Base-by-base conservation (phyloP, 2,329 filamentous ascomycete species). In the Neobulgaria alba region DNA sequence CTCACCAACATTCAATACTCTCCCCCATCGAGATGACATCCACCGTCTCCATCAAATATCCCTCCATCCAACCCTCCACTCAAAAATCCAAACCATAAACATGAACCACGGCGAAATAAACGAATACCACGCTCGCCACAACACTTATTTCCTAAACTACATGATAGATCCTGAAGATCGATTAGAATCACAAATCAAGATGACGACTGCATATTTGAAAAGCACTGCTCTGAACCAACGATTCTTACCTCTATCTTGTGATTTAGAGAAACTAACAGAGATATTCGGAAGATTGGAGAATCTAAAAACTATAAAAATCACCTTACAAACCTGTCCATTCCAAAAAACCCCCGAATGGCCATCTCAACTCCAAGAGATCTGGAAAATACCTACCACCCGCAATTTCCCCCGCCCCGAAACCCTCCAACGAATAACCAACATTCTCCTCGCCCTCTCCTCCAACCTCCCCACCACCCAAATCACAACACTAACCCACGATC, bases 81-180 rank as follows among this genome's bases (percentile, higher is more conserved):
- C 46, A 19, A 33, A 21, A 3, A 48, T 53, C 10, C 47, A 37
- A 47, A 48, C 19, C 20, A 42, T 57, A 8, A 18, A 38, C 12
- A 39, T 58, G 15, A 54, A 57, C 18, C 48, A 55, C 21, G 52
- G 52, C 16, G 54, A 57, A 36, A 29, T 57, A 5, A 53, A 57
- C 35, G 55, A 58, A 33, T 56, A 53, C 32, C 51, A 57, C n/a
- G 51, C 52, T 14, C 46, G 55, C 7, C 52, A 54, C 21, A 58
- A 61, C 42, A 43, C 50, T 26, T 52, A 57, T 43, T 49, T 60
- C 45, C 19, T 55, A 16, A 39, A 55, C 35, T 51, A 53, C 29
- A 46, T 51, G 29, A 43, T 53, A 34, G 51, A 57, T 10, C 46
- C 51, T 2, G 52, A 53, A 32, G 46, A 46, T 19, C 52, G 56